Conservation (phyloP, 2,329 filamentous ascomycete species). For the Fusarium virguliforme region DNA sequence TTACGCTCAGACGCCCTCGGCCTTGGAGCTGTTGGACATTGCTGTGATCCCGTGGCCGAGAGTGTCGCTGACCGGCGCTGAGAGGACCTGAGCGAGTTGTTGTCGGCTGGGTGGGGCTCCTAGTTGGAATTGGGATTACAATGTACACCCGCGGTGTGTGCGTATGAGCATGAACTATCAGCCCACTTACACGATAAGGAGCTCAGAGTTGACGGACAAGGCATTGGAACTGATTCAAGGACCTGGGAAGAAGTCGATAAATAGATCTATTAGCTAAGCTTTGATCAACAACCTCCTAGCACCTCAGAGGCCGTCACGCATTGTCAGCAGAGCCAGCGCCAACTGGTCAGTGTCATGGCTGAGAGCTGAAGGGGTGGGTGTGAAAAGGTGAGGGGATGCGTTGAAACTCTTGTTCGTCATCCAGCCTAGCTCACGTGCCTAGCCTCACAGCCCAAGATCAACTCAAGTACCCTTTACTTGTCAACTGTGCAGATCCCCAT, state of each 20-base stretch:
- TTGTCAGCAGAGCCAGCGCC: conserved; percentile 12
- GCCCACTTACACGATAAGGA: conserved; percentile 26
- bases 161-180: conserved; percentile 26
- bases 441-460: conserved; percentile 10
- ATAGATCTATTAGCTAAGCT: not conserved
- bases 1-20: conserved; percentile 12
- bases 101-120: conserved; percentile 40
- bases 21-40: conserved; percentile 32
- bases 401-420: conserved; percentile 30
- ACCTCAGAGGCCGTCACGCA: conserved; percentile 7
- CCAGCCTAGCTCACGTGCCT: conserved; percentile 40
- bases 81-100: conserved; percentile 37
- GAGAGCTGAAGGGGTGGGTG: conserved; percentile 25
- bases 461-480: conserved; percentile 31
- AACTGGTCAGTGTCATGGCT: conserved; percentile 19
- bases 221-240: not conserved
- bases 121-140: conserved; percentile 21
- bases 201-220: not conserved
- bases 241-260: not conserved
- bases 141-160: conserved; percentile 40
- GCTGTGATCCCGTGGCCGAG: conserved; percentile 40
- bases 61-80: conserved; percentile 46
- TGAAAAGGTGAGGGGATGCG: conserved; percentile 30
- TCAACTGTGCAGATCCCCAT: conserved; percentile 24
- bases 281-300: not conserved